Percentiles rank a stretch among this genome's conserved stretches.
These are phyloP conservation scores for Ogataea chonburiensis DNA, from an alignment of 805 yeast genomes.

Conservation along the genomic window DNA sequence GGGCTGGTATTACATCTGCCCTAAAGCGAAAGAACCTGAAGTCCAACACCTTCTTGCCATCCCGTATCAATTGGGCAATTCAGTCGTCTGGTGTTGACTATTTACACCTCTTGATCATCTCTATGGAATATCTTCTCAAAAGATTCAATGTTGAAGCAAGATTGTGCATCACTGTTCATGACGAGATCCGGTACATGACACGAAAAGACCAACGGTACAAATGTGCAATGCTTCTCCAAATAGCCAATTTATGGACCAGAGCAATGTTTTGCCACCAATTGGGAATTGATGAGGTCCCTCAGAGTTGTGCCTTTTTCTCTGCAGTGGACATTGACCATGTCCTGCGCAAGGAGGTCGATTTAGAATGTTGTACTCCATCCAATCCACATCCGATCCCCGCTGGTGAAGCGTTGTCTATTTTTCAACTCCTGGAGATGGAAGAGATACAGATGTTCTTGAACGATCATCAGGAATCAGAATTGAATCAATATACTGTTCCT, in stretches of 20 bases:
- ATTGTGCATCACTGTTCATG: conserved; percentile 86
- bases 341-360: conserved; percentile 86
- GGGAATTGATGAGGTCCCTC: conserved; percentile 88
- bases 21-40: conserved; percentile 64
- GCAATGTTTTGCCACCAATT: conserved; percentile 92
- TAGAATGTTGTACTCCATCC: conserved; percentile 91
- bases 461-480: conserved; percentile 14
- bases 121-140: conserved; percentile 80
- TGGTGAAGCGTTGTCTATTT: conserved; percentile 76
- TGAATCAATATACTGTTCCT: conserved; percentile 15
- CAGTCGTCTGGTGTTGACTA: conserved; percentile 98
- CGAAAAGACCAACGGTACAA: conserved; percentile 70
- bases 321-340: conserved; percentile 89
- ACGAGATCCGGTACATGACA: conserved; percentile 82
- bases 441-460: conserved; percentile 32
- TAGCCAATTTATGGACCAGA: conserved; percentile 93
- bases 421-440: conserved; percentile 43
- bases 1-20: conserved; percentile 91
- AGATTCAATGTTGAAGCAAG: conserved; percentile 71
- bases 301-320: conserved; percentile 92
- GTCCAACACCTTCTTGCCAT: conserved; percentile 70
- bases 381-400: conserved; percentile 66
- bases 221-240: conserved; percentile 80
- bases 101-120: conserved; percentile 74
- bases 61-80: conserved; percentile 95